Conservation (phyloP, 2,329 filamentous ascomycete species). For the Alternaria rosae region DNA sequence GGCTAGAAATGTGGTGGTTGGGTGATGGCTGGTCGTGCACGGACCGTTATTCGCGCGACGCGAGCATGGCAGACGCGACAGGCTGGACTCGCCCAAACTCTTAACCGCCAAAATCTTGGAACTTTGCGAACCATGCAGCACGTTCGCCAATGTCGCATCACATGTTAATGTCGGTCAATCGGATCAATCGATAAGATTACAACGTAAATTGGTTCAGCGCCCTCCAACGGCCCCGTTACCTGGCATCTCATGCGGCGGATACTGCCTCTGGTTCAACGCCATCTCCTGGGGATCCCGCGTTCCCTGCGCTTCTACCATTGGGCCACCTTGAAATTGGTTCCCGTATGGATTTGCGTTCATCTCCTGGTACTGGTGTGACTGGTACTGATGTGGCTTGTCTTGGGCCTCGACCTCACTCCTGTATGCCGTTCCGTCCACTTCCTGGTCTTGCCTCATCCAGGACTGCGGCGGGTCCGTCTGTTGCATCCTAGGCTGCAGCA, state of each 20-base stretch:
- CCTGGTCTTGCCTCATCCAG: not conserved
- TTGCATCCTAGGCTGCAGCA: not conserved
- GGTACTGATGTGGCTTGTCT: not conserved
- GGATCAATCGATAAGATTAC: not conserved
- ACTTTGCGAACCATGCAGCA: not conserved
- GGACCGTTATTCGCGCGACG: conserved; percentile 1
- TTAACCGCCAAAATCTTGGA: conserved; percentile 1
- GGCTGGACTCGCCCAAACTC: conserved; percentile 6
- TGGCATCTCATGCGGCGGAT: not conserved
- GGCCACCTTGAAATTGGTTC: not conserved
- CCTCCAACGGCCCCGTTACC: not conserved
- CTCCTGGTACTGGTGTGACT: not conserved
- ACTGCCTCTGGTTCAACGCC: not conserved
- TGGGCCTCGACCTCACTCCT: conserved; percentile 5
- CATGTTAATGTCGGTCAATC: not conserved
- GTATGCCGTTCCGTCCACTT: conserved; percentile 5
- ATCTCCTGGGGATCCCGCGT: conserved; percentile 7
- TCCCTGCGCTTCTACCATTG: not conserved
- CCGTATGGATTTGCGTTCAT: not conserved
- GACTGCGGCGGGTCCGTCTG: not conserved
- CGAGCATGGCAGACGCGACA: not conserved
- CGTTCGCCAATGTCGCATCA: not conserved
- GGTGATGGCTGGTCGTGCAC: conserved; percentile 34
- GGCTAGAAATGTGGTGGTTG: conserved; percentile 42
- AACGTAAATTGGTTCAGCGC: not conserved